Evolutionary conservation across 495 filamentous ascomycete genomes (phyloP).

Genomic region (Penicillium coprophilum): DNA sequence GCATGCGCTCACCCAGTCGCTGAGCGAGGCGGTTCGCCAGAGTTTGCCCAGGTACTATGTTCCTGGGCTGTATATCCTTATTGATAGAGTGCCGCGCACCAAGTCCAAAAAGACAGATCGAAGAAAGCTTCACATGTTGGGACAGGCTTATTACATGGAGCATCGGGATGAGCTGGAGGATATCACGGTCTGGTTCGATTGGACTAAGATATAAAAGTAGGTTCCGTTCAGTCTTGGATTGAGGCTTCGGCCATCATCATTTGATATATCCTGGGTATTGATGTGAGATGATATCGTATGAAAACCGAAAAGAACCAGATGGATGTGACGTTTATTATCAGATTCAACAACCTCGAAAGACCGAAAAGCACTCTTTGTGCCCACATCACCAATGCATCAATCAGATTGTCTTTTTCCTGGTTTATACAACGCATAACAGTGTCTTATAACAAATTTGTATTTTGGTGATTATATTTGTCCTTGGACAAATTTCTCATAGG

Average conservation of each 20-base stretch:
- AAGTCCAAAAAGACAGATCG: conserved; percentile 48
- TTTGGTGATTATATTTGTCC: not conserved
- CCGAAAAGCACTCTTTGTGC: not conserved
- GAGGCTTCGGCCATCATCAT: no score
- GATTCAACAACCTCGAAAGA: no score
- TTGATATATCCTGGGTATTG: not conserved
- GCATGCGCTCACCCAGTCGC: conserved; percentile 1
- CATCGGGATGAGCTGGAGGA: conserved; percentile 19
- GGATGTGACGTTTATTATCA: no score
- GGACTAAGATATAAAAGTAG: conserved; percentile 3
- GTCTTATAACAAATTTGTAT: not conserved
- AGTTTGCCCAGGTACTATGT: conserved; percentile 26
- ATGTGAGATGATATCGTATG: not conserved
- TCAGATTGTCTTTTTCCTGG: not conserved
- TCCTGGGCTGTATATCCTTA: conserved; percentile 25
- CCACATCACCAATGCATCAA: not conserved
- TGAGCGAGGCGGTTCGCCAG: conserved; percentile 13
- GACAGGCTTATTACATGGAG: conserved; percentile 22
- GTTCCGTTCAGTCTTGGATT: not conserved
- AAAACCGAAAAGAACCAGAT: no score
- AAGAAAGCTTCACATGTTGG: conserved; percentile 27
- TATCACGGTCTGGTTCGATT: conserved; percentile 20
- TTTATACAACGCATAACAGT: not conserved
- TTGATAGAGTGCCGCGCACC: conserved; percentile 40
- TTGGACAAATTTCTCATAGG: not conserved